phyloP scores from a whole-genome alignment of 352 stramenopile genomes.

The Aphanomyces stellatus region DNA sequence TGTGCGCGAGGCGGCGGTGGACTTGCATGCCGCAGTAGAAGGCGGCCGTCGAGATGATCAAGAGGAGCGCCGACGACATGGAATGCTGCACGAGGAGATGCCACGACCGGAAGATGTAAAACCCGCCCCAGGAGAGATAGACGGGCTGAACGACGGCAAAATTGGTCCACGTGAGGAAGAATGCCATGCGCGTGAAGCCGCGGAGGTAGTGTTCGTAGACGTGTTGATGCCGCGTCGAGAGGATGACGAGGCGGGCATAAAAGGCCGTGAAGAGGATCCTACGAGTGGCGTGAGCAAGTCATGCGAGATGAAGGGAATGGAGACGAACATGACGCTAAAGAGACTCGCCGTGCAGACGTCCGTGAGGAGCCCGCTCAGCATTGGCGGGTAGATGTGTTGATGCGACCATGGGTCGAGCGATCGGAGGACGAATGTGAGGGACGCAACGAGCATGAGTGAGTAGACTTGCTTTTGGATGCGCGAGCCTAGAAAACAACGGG shows the following conservation, averaged over 20 bases:
- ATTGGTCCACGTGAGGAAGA: constrained; percentile 13
- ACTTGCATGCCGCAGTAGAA: constrained; percentile 9
- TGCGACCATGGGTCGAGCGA: neutral
- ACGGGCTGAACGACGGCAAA: neutral
- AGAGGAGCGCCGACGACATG: constrained; percentile 9
- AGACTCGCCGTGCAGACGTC: constrained; percentile 6
- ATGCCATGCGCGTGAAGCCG: neutral
- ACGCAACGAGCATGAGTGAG: neutral
- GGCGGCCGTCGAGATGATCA: constrained; percentile 1
- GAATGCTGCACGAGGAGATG: constrained; percentile 12
- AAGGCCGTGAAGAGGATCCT: constrained; percentile 9
- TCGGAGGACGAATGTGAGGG: constrained; percentile 6
- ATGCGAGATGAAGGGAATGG: neutral
- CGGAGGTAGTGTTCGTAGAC: constrained; percentile 9
- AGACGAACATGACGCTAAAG: constrained; percentile 11
- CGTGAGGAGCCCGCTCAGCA: neutral
- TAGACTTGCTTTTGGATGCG: constrained; percentile 11
- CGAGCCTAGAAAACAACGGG: neutral
- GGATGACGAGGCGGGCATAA: constrained; percentile 4
- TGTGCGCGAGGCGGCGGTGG: neutral
- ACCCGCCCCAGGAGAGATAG: neutral
- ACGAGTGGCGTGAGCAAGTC: neutral
- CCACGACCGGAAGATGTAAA: neutral
- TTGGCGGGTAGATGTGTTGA: neutral
- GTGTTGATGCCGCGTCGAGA: neutral